Percentiles rank a stretch among this genome's conserved stretches.
Conservation (phyloP, 2,329 filamentous ascomycete species). For the Xylaria sp. region DNA sequence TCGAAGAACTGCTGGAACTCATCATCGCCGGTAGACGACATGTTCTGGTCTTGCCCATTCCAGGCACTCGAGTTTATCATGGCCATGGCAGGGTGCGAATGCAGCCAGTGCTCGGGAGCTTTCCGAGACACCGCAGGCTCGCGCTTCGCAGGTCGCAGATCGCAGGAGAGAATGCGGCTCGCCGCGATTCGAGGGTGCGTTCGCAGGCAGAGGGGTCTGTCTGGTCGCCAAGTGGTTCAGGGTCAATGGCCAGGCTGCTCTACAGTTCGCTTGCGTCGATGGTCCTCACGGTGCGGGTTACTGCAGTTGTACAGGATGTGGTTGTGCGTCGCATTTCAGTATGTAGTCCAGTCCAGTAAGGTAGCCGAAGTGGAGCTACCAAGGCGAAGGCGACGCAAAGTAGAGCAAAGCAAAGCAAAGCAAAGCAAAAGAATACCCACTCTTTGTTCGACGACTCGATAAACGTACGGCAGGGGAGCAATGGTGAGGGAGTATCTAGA, state of each 20-base stretch:
- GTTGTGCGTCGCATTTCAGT: conserved; percentile 29
- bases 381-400: neutral
- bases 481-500: neutral
- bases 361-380: conserved; percentile 24
- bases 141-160: conserved; percentile 18
- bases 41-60: conserved; percentile 67
- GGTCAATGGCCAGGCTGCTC: neutral
- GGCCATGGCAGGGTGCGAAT: conserved; percentile 44
- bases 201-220: conserved; percentile 16
- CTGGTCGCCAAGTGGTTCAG: neutral
- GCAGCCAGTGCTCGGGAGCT: conserved; percentile 10
- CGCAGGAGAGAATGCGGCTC: conserved; percentile 17
- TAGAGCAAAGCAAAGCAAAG: neutral
- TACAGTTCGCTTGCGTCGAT: conserved; percentile 4
- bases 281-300: conserved; percentile 4
- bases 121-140: conserved; percentile 20
- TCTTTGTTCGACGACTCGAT: conserved; percentile 2
- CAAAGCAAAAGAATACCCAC: neutral
- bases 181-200: conserved; percentile 16
- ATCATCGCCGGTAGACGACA: conserved; percentile 65
- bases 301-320: conserved; percentile 24
- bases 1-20: conserved; percentile 74
- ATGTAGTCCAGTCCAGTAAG: neutral
- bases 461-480: neutral
- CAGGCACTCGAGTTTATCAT: conserved; percentile 67